These are phyloP conservation scores for Agaricales sp. DNA, from an alignment of 1,284 basidiomycete genomes.

Conservation along the genomic window DNA sequence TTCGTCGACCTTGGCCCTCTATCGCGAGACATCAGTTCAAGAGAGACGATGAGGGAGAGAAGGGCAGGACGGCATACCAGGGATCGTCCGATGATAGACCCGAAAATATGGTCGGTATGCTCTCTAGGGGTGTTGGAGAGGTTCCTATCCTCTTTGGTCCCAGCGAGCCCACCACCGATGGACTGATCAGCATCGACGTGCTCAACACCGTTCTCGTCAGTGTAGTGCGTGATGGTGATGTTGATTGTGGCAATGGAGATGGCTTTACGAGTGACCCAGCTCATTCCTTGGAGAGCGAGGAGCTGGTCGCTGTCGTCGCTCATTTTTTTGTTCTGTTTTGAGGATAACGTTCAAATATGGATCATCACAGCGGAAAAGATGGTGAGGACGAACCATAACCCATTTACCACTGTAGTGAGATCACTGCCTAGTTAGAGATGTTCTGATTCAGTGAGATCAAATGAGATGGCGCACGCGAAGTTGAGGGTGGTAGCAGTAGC, in stretches of 20 bases:
- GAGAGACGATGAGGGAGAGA: too few relatives aligned
- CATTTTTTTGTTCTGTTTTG: slow-evolving; percentile 41
- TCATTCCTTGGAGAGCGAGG: slow-evolving; percentile 48
- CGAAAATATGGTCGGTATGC: slow-evolving; percentile 45
- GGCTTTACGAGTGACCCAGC: slow-evolving; percentile 49
- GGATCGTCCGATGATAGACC: neutral
- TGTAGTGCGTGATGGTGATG: slow-evolving; percentile 48
- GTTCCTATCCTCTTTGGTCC: slow-evolving; percentile 40
- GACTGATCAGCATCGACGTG: slow-evolving; percentile 53
- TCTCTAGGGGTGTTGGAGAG: slow-evolving; percentile 40
- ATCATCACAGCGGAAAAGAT: neutral
- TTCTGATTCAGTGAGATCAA: too few relatives aligned
- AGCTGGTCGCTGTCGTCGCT: slow-evolving; percentile 47
- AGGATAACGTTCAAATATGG: neutral
- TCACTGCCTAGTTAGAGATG: neutral
- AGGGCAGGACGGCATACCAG: too few relatives aligned
- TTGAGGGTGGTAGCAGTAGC: neutral
- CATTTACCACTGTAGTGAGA: neutral
- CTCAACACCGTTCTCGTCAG: slow-evolving; percentile 41
- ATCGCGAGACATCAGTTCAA: too few relatives aligned
- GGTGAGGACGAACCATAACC: neutral
- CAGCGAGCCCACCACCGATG: slow-evolving; percentile 47
- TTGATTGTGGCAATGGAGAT: slow-evolving; percentile 43
- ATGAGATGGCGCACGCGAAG: neutral
- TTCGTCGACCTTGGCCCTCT: slow-evolving; percentile 32